Conservation (phyloP, 164 flowering plant genomes). For the Paratinospora sagittata region DNA sequence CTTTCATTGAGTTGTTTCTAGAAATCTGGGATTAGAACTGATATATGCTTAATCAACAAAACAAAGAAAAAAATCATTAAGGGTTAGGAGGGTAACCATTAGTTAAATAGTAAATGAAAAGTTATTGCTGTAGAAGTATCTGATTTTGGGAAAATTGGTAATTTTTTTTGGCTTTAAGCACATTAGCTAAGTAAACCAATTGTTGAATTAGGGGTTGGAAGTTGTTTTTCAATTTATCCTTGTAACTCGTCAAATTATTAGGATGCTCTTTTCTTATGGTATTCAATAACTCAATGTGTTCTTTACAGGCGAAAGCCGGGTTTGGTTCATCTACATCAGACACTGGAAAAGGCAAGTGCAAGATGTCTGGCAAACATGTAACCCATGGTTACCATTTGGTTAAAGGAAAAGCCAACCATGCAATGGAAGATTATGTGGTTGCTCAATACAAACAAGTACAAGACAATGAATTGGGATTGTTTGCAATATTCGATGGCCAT, state of each 20-base stretch:
- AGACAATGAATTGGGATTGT: conserved; percentile 76
- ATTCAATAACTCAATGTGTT: neutral
- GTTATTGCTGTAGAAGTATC: no score
- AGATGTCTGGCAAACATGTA: conserved; percentile 49
- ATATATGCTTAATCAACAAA: no score
- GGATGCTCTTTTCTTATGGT: neutral
- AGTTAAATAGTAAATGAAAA: no score
- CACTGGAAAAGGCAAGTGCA: conserved; percentile 86
- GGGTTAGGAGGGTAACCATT: no score
- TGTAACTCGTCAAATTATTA: neutral
- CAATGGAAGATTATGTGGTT: conserved; percentile 86
- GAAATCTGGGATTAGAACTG: no score
- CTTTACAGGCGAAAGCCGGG: conserved; percentile 65
- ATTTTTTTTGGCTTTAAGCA: neutral
- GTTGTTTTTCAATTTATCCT: no score
- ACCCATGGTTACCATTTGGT: conserved; percentile 81
- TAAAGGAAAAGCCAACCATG: conserved; percentile 67
- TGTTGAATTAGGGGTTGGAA: no score
- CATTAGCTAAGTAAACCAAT: no score
- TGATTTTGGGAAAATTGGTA: no score
- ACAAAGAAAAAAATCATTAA: no score
- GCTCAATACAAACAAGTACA: conserved; percentile 69
- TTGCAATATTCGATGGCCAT: conserved; percentile 97
- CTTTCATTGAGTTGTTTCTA: no score
- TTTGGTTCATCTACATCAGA: conserved; percentile 53